Evolutionary conservation across 495 filamentous ascomycete genomes (phyloP).

Genomic region (Penicillium pulvis): DNA sequence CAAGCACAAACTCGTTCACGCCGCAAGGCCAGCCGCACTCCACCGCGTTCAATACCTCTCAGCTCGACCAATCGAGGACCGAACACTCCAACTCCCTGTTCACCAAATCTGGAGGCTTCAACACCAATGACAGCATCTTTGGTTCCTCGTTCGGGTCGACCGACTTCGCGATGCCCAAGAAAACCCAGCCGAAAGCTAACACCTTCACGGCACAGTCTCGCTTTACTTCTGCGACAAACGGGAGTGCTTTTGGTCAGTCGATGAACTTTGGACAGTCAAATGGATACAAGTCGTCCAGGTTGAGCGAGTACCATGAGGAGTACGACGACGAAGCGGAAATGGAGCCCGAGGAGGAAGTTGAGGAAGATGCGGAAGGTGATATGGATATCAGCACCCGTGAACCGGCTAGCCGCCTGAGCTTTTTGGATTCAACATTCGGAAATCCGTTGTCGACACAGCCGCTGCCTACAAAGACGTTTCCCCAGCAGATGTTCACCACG

Average conservation of each 20-base stretch:
- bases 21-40: constrained; percentile 70
- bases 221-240: constrained; percentile 40
- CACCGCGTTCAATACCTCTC: constrained; percentile 66
- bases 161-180: constrained; percentile 39
- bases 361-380: constrained; percentile 32
- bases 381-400: constrained; percentile 26
- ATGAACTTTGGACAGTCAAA: constrained; percentile 32
- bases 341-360: constrained; percentile 28
- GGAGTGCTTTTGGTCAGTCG: constrained; percentile 44
- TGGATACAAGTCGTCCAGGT: constrained; percentile 33
- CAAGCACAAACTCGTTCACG: constrained; percentile 68
- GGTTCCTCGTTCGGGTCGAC: constrained; percentile 44
- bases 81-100: constrained; percentile 42
- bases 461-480: not conserved
- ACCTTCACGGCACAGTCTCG: constrained; percentile 29
- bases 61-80: constrained; percentile 45
- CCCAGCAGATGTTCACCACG: not conserved
- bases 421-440: constrained; percentile 37
- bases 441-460: constrained; percentile 27
- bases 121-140: constrained; percentile 47
- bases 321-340: constrained; percentile 35
- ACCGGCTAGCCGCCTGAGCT: constrained; percentile 28
- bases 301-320: constrained; percentile 39
- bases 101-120: constrained; percentile 43
- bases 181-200: constrained; percentile 29